Evolutionary conservation across 169 alveolate species (phyloP).

Genomic region (Toxoplasma gondii): DNA sequence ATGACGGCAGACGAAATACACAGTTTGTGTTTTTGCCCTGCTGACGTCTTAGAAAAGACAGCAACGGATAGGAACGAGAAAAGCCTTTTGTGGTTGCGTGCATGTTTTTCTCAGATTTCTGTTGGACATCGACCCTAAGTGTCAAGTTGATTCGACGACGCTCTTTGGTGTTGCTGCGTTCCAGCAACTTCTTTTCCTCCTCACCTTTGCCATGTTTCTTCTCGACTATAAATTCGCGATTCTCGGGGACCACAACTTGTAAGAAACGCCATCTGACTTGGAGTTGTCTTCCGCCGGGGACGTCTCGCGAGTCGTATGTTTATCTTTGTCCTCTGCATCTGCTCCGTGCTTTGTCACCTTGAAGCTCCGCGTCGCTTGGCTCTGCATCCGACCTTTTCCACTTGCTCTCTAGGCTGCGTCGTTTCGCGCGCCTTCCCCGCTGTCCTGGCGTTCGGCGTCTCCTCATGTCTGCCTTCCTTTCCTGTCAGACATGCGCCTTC

Average conservation of each 20-base stretch:
- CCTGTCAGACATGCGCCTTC: too few relatives aligned
- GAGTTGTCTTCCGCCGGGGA: not conserved
- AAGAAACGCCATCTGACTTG: constrained; percentile 34
- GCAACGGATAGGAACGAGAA: too few relatives aligned
- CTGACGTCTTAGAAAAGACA: too few relatives aligned
- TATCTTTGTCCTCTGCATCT: not conserved
- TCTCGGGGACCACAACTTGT: constrained; percentile 52
- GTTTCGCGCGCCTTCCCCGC: too few relatives aligned
- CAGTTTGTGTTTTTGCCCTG: too few relatives aligned
- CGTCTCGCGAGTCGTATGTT: not conserved
- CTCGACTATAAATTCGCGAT: constrained; percentile 74
- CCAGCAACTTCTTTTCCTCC: constrained; percentile 74
- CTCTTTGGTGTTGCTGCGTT: constrained; percentile 78
- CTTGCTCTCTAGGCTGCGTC: too few relatives aligned
- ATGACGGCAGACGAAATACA: too few relatives aligned
- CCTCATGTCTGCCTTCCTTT: too few relatives aligned
- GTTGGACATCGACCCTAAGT: constrained; percentile 79
- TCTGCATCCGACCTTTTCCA: too few relatives aligned
- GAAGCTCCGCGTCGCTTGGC: too few relatives aligned
- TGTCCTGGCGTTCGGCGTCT: too few relatives aligned
- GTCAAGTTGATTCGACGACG: constrained; percentile 73
- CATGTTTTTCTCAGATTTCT: constrained; percentile 43
- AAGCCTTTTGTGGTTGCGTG: not conserved
- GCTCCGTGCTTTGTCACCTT: too few relatives aligned
- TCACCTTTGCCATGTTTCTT: constrained; percentile 73